Base-by-base conservation (phyloP, 1,284 basidiomycete species). In the Melampsora larici-populina region DNA sequence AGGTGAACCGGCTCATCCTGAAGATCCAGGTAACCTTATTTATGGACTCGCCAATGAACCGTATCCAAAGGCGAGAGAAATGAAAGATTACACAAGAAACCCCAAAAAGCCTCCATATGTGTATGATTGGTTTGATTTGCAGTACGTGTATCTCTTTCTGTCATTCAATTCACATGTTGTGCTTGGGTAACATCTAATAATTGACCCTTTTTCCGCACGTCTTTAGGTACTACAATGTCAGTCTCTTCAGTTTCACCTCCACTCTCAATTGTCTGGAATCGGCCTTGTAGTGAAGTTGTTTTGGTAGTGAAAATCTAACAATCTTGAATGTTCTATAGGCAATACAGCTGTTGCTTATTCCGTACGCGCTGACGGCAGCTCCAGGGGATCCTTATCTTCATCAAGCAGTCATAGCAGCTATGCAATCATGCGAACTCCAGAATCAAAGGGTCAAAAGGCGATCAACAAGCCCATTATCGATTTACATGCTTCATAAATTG, bases 121-220 rank as follows among this genome's bases (percentile, higher is more conserved):
- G 33, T 26, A 65, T 26, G 72, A 75, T 55, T 75, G 72, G 72
- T 67, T 75, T 67, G 72, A 75, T 21, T 60, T 75, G 40, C 72
- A 75, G 72, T 75, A n/a, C 48, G 70, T 62, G 2, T 51, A 40
- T 17, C 26, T 33, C 26, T n/a, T n/a, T 18, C 17, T 58, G 55
- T 15, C 26, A 15, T 1, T 6, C 55, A 8, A 64, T 33, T 3
- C 33, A 8, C 9, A 31, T 21, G 62, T 1, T 21, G 33, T 18
- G 21, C 17, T 36, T 29, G 48, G n/a, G 13, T 33, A 33, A 29
- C 29, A 51, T 18, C 21, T 26, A 65, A 2, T 21, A 18, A 18
- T 58, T 24, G 8, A 66, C 26, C n/a, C 31, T 43, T 3, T n/a
- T 31, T 13, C 66, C 17, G 65, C 17, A 46, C 33, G 6, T 40